Percentiles rank a stretch among this genome's conserved stretches.
These are phyloP conservation scores for Hippophae gyantsensis DNA, from an alignment of 306 rosid species.

Conservation along the genomic window DNA sequence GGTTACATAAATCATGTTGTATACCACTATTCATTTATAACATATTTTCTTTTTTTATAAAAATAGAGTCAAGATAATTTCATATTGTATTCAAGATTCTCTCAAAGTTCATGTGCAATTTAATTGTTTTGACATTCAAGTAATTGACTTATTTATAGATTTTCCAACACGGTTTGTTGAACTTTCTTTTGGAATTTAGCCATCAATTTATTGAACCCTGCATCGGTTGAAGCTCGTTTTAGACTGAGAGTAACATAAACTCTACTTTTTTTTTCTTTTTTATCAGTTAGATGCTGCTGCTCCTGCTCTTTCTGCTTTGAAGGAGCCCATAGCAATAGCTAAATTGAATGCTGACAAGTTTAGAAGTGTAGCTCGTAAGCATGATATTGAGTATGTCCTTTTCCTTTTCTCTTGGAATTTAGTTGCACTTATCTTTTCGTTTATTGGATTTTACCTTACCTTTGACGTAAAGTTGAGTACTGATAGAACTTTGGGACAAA, in stretches of 20 bases:
- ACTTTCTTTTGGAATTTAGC: no score
- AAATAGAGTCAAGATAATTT: no score
- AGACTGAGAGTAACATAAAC: conserved; percentile 1
- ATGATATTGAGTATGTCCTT: conserved; percentile 48
- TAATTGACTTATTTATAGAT: no score
- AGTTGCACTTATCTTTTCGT: conserved; percentile 2
- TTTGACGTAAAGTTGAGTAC: conserved; percentile 7
- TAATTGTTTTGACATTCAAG: no score
- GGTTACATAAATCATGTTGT: no score
- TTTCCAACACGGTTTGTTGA: no score
- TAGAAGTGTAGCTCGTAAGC: conserved; percentile 52
- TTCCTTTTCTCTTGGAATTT: conserved; percentile 2
- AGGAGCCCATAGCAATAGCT: conserved; percentile 62
- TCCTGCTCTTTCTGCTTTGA: conserved; percentile 63
- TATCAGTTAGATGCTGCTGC: conserved; percentile 92
- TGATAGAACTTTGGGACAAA: no score
- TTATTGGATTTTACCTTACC: conserved; percentile 1
- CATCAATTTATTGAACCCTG: no score
- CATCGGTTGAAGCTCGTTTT: not conserved
- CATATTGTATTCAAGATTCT: no score
- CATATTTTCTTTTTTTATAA: no score
- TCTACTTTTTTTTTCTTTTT: conserved; percentile 6
- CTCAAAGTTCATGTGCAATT: no score
- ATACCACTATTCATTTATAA: no score
- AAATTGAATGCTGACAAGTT: conserved; percentile 85